phyloP scores from a whole-genome alignment of 2,329 filamentous ascomycete genomes.

The Colletotrichum lini region DNA sequence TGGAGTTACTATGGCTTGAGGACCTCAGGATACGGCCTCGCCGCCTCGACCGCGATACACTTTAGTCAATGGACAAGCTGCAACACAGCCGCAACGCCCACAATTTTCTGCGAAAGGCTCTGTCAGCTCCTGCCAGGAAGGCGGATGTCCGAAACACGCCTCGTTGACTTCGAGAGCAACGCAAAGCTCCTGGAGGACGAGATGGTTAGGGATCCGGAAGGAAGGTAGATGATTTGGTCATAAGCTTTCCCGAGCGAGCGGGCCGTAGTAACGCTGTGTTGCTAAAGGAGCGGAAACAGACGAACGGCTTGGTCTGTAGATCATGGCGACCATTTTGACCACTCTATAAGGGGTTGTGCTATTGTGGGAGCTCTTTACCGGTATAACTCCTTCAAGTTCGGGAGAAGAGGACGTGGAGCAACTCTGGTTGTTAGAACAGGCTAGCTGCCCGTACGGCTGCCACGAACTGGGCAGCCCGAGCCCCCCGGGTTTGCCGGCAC shows the following conservation, averaged over 20 bases:
- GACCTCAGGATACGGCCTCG: not conserved
- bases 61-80: not conserved
- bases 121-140: slow-evolving; percentile 52
- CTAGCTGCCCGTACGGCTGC: no score
- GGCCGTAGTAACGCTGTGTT: slow-evolving; percentile 43
- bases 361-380: slow-evolving; percentile 54
- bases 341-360: slow-evolving; percentile 69
- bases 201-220: slow-evolving; percentile 64
- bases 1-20: not conserved
- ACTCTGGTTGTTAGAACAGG: no score
- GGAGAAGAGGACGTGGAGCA: not conserved
- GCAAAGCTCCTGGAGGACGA: slow-evolving; percentile 56
- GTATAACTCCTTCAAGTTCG: not conserved
- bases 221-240: slow-evolving; percentile 63
- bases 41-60: not conserved
- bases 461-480: no score
- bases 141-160: slow-evolving; percentile 54
- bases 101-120: slow-evolving; percentile 46
- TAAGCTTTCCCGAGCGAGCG: slow-evolving; percentile 55
- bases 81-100: slow-evolving; percentile 41
- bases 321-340: slow-evolving; percentile 68
- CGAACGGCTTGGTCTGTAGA: slow-evolving; percentile 65
- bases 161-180: slow-evolving; percentile 43
- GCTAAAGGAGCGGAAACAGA: slow-evolving; percentile 62
- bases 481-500: no score